phyloP scores from a whole-genome alignment of 441 rosid genomes.

The Omphalea diandra region DNA sequence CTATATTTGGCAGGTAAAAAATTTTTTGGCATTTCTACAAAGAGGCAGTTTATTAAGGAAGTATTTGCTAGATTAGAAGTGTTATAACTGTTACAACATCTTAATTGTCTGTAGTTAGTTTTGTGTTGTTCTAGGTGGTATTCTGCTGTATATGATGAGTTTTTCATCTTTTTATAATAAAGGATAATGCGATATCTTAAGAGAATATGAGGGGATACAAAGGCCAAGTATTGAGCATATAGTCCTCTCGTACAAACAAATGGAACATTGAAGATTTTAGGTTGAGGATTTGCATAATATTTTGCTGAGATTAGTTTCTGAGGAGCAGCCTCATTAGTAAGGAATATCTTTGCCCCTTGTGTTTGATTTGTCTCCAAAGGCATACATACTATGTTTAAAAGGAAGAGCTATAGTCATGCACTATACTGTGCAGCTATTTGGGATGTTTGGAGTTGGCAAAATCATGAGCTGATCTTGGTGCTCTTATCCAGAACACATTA shows the following conservation, averaged over 20 bases:
- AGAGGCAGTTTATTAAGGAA: no score
- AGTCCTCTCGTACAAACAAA: not conserved
- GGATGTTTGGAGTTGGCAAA: not conserved
- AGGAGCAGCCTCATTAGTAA: not conserved
- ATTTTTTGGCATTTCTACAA: no score
- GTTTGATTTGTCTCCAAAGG: not conserved
- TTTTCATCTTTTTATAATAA: not conserved
- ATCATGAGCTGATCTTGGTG: not conserved
- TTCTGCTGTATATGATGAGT: no score
- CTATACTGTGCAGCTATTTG: not conserved
- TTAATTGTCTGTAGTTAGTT: no score
- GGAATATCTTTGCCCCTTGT: not conserved
- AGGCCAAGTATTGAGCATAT: not conserved
- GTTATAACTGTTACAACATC: no score
- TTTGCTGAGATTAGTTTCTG: not conserved
- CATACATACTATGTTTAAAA: not conserved
- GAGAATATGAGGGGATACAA: not conserved
- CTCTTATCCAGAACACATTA: not conserved
- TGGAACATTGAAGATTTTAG: not conserved
- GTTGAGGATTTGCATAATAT: not conserved
- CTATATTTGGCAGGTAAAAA: no score
- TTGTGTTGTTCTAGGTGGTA: no score
- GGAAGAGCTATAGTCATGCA: not conserved
- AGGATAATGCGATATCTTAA: not conserved
- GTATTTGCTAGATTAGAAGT: no score